These are phyloP conservation scores for Raphanus hybrid DNA, from an alignment of 441 rosid genomes.

Conservation along the genomic window DNA sequence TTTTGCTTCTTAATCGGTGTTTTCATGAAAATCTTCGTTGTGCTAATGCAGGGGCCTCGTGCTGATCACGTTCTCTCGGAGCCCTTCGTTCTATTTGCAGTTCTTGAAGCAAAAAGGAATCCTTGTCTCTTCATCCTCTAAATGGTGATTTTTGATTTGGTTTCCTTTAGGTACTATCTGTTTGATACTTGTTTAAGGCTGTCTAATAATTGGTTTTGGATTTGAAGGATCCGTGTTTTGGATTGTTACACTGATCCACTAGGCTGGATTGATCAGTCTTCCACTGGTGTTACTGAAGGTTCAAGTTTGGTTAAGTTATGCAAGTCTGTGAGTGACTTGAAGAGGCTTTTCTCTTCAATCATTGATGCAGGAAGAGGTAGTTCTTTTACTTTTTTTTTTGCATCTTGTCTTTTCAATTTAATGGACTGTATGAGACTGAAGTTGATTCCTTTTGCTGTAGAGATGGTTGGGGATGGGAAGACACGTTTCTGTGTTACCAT, in stretches of 20 bases:
- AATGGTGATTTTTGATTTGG: slow-evolving; percentile 51
- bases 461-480: slow-evolving; percentile 61
- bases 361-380: slow-evolving; percentile 80
- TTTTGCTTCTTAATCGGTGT: neutral
- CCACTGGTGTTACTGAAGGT: slow-evolving; percentile 41
- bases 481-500: slow-evolving; percentile 68
- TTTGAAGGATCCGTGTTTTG: slow-evolving; percentile 74
- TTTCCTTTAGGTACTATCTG: neutral
- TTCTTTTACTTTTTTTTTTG: slow-evolving; percentile 9
- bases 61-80: slow-evolving; percentile 63
- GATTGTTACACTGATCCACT: slow-evolving; percentile 93
- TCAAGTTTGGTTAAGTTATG: slow-evolving; percentile 42
- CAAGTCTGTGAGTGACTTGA: slow-evolving; percentile 66
- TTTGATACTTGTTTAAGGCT: neutral
- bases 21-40: neutral
- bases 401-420: neutral
- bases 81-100: slow-evolving; percentile 72
- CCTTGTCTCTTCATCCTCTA: slow-evolving; percentile 51
- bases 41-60: slow-evolving; percentile 65
- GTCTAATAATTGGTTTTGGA: slow-evolving; percentile 16
- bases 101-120: slow-evolving; percentile 63
- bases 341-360: slow-evolving; percentile 56
- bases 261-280: slow-evolving; percentile 72
- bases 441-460: slow-evolving; percentile 46
- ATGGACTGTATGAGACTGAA: slow-evolving; percentile 14